Evolutionary conservation across 768 basidiomycete species (phyloP).

Genomic region (Candolleomyces eurysporus): DNA sequence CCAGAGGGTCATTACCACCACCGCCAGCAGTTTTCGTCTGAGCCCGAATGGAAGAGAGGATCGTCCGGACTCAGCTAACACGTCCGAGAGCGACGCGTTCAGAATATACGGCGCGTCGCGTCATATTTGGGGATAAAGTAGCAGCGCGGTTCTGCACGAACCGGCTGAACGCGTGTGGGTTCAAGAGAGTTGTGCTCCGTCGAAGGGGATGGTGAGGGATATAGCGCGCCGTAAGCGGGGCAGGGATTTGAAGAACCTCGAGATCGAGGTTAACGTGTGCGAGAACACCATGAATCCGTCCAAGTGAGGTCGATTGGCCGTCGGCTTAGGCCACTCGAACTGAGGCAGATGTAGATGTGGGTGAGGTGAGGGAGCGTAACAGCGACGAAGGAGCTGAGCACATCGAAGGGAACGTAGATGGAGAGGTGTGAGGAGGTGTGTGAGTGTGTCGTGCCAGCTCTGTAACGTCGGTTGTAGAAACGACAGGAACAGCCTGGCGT

Average conservation of each 20-base stretch:
- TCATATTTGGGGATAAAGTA: slow-evolving; percentile 33
- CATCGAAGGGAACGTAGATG: slow-evolving; percentile 38
- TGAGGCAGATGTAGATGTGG: slow-evolving; percentile 33
- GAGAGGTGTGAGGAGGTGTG: slow-evolving; percentile 29
- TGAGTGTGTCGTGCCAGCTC: slow-evolving; percentile 28
- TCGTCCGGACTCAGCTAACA: slow-evolving; percentile 41
- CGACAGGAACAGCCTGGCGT: slow-evolving; percentile 34
- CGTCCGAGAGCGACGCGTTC: slow-evolving; percentile 22
- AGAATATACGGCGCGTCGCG: slow-evolving; percentile 20
- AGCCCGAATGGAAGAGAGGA: slow-evolving; percentile 24
- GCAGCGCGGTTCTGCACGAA: slow-evolving; percentile 35
- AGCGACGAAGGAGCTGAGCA: slow-evolving; percentile 32
- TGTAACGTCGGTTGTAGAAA: slow-evolving; percentile 35
- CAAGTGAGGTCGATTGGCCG: slow-evolving; percentile 32
- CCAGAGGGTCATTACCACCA: slow-evolving; percentile 17
- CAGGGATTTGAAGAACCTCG: slow-evolving; percentile 35
- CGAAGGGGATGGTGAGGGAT: slow-evolving; percentile 42
- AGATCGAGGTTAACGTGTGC: slow-evolving; percentile 37
- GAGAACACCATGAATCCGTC: slow-evolving; percentile 45
- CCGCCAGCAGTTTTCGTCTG: slow-evolving; percentile 5
- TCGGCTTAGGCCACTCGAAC: slow-evolving; percentile 26
- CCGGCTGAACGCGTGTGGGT: slow-evolving; percentile 28
- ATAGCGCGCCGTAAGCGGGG: slow-evolving; percentile 36
- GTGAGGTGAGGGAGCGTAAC: slow-evolving; percentile 34
- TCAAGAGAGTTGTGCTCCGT: slow-evolving; percentile 38